Evolutionary conservation across 1,284 basidiomycete genomes (phyloP).

Genomic region (Chalciporus sp.): DNA sequence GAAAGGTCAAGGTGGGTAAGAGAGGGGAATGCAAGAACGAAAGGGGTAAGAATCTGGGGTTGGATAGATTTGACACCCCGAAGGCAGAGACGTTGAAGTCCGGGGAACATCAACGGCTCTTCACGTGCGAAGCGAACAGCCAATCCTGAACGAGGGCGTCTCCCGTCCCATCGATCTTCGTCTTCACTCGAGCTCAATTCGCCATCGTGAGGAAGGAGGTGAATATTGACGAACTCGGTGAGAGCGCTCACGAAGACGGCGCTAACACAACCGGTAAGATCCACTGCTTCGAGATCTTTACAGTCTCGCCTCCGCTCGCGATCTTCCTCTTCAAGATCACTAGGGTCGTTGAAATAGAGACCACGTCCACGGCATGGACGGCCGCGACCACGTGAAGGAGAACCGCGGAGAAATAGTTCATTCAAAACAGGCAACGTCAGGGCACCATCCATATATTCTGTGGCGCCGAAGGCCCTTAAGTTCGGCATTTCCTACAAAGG

Average conservation of each 20-base stretch:
- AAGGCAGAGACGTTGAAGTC: slow-evolving; percentile 82
- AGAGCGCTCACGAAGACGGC: slow-evolving; percentile 85
- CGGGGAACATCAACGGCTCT: slow-evolving; percentile 69
- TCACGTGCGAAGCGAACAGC: slow-evolving; percentile 40
- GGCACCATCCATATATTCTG: slow-evolving; percentile 95
- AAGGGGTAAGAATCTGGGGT: slow-evolving; percentile 72
- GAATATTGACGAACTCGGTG: slow-evolving; percentile 77
- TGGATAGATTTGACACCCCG: slow-evolving; percentile 82
- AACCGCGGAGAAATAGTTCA: slow-evolving; percentile 85
- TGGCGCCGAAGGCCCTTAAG: slow-evolving; percentile 83
- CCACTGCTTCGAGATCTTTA: slow-evolving; percentile 84
- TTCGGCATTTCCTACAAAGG: slow-evolving; percentile 78
- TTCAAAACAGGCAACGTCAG: slow-evolving; percentile 80
- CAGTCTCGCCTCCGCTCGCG: slow-evolving; percentile 75
- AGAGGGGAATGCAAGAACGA: slow-evolving; percentile 84
- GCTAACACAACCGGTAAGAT: slow-evolving; percentile 94
- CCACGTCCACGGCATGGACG: slow-evolving; percentile 71
- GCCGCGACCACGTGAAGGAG: slow-evolving; percentile 65
- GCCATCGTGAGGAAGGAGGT: slow-evolving; percentile 55
- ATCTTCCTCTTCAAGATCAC: slow-evolving; percentile 68
- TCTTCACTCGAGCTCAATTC: slow-evolving; percentile 51
- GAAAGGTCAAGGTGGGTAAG: slow-evolving; percentile 92
- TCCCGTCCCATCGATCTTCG: slow-evolving; percentile 30
- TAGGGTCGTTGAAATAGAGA: slow-evolving; percentile 43
- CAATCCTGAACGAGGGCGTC: slow-evolving; percentile 32